Evolutionary conservation across 306 rosid species (phyloP).

Genomic region (Cicer bijugum): DNA sequence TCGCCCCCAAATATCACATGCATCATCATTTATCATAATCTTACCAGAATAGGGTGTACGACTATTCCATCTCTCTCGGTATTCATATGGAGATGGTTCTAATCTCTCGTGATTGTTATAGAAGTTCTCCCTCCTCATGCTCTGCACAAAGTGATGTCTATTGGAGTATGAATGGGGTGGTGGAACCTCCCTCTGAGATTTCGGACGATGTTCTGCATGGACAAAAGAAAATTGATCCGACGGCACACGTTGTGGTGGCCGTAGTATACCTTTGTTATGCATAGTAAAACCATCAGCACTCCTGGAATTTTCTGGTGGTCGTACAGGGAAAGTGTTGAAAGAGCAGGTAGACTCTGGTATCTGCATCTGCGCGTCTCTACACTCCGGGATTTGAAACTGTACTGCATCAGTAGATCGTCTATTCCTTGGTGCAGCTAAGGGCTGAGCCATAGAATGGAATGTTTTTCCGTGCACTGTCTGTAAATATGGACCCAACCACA

Average conservation of each 20-base stretch:
- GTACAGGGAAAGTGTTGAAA: conserved; percentile 54
- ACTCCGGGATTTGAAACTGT: conserved; percentile 59
- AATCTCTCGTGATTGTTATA: conserved; percentile 80
- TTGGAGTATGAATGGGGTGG: conserved; percentile 67
- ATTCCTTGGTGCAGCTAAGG: conserved; percentile 58
- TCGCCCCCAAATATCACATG: conserved; percentile 26
- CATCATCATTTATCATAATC: conserved; percentile 31
- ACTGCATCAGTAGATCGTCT: conserved; percentile 61
- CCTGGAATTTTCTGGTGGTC: conserved; percentile 53
- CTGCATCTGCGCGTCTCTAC: conserved; percentile 67
- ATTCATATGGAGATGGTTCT: conserved; percentile 67
- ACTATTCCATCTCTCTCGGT: conserved; percentile 67
- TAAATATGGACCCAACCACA: conserved; percentile 43
- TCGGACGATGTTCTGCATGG: conserved; percentile 64
- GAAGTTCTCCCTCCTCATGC: conserved; percentile 64
- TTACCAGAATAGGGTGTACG: conserved; percentile 72
- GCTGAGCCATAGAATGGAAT: conserved; percentile 56
- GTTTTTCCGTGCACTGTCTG: conserved; percentile 60
- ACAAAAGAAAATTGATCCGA: conserved; percentile 83
- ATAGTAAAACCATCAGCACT: conserved; percentile 55
- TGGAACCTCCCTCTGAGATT: conserved; percentile 64
- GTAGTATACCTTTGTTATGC: conserved; percentile 60
- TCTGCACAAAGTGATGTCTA: conserved; percentile 58
- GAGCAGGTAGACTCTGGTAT: conserved; percentile 62
- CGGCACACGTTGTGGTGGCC: conserved; percentile 80